phyloP scores from a whole-genome alignment of 768 basidiomycete species.

The Dioszegia aurantiaca region DNA sequence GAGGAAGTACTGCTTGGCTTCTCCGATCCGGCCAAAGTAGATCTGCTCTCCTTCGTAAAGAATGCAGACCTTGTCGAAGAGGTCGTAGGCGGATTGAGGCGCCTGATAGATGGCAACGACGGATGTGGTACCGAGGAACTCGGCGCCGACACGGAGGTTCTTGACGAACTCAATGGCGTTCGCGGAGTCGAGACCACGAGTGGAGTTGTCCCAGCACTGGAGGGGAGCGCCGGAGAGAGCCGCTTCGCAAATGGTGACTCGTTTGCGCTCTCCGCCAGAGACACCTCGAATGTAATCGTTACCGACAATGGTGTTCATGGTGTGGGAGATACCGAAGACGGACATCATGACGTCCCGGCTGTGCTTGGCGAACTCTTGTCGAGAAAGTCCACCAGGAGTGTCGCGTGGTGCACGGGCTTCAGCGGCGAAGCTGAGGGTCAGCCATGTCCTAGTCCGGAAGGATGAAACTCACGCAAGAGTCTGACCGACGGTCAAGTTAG shows the following conservation, averaged over 20 bases:
- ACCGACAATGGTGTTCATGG: slow-evolving; percentile 69
- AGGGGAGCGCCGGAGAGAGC: slow-evolving; percentile 64
- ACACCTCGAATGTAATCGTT: slow-evolving; percentile 65
- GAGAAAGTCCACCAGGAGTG: slow-evolving; percentile 51
- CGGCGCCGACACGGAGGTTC: slow-evolving; percentile 55
- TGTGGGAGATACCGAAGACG: slow-evolving; percentile 73
- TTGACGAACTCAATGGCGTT: slow-evolving; percentile 58
- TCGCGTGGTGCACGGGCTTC: slow-evolving; percentile 49
- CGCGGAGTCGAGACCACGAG: slow-evolving; percentile 53
- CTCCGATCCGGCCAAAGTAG: slow-evolving; percentile 56
- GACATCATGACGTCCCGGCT: slow-evolving; percentile 61
- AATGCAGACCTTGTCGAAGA: slow-evolving; percentile 58
- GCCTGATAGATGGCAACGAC: slow-evolving; percentile 58
- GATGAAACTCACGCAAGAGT: slow-evolving; percentile 41
- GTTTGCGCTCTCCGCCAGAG: slow-evolving; percentile 60
- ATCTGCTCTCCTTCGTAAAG: slow-evolving; percentile 58
- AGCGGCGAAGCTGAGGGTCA: slow-evolving; percentile 31
- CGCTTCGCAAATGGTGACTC: slow-evolving; percentile 81
- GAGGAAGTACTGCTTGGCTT: slow-evolving; percentile 56
- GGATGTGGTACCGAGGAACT: slow-evolving; percentile 55
- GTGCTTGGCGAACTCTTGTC: slow-evolving; percentile 53
- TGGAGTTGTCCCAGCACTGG: slow-evolving; percentile 68
- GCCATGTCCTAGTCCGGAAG: not conserved
- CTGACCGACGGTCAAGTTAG: slow-evolving; percentile 49
- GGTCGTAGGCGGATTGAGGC: slow-evolving; percentile 55